Conservation (phyloP, 2,329 filamentous ascomycete species). For the Neurospora sp. region DNA sequence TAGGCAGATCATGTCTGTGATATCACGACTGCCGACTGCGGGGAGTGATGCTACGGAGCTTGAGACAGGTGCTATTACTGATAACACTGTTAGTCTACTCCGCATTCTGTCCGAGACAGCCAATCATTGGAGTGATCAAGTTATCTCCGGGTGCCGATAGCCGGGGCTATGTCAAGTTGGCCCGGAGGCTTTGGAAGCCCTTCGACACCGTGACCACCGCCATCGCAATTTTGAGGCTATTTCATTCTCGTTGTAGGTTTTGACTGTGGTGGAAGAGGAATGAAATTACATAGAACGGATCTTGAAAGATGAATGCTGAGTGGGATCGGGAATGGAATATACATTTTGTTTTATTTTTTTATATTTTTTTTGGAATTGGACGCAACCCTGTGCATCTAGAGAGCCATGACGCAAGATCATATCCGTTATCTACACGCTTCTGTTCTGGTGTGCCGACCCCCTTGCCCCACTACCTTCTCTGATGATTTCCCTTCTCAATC, state of each 20-base stretch:
- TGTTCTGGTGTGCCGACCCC: neutral
- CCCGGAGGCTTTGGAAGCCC: neutral
- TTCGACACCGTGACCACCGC: neutral
- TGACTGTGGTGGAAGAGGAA: no score
- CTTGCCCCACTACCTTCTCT: neutral
- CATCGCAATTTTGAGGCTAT: neutral
- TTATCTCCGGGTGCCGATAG: neutral
- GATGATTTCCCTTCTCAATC: neutral
- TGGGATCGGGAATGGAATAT: no score
- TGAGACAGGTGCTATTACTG: neutral
- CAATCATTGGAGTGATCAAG: neutral
- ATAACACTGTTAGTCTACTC: neutral
- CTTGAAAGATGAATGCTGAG: neutral
- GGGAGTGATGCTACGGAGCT: neutral
- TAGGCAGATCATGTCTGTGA: neutral
- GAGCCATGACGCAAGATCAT: neutral
- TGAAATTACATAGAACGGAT: neutral
- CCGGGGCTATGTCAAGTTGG: neutral
- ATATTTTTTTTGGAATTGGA: neutral
- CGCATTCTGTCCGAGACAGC: neutral
- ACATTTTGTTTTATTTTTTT: no score
- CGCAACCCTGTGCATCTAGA: neutral
- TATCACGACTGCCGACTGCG: neutral
- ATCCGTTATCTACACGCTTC: neutral
- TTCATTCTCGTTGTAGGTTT: neutral